phyloP scores from a whole-genome alignment of 2,329 filamentous ascomycete genomes.

The Zymoseptoria crescenta region DNA sequence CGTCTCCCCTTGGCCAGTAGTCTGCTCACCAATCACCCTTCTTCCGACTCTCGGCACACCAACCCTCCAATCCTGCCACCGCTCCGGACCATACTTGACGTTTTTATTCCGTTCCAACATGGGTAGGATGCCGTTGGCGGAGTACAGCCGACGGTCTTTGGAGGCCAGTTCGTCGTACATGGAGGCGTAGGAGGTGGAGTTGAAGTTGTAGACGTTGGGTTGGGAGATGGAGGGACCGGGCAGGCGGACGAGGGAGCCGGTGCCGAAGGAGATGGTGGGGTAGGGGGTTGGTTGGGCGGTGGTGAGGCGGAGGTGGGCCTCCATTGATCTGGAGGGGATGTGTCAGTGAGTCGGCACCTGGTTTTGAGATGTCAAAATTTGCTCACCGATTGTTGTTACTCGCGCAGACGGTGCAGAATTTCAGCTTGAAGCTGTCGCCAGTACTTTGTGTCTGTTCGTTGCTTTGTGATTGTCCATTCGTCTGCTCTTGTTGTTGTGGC shows the following conservation, averaged over 20 bases:
- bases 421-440: slow-evolving; percentile 68
- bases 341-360: slow-evolving; percentile 2
- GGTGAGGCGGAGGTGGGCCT: slow-evolving; percentile 90
- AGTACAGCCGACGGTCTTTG: slow-evolving; percentile 83
- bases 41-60: slow-evolving; percentile 76
- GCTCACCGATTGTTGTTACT: slow-evolving; percentile 90
- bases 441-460: slow-evolving; percentile 2
- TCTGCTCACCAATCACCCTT: slow-evolving; percentile 6
- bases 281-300: slow-evolving; percentile 51
- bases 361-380: slow-evolving; percentile 1
- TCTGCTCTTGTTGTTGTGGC: slow-evolving; percentile 19
- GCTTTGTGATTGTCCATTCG: slow-evolving; percentile 32
- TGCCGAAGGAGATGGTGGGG: slow-evolving; percentile 97
- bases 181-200: slow-evolving; percentile 86
- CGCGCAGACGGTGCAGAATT: slow-evolving; percentile 97
- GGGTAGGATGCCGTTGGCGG: slow-evolving; percentile 83
- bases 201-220: slow-evolving; percentile 97
- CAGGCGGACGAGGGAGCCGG: slow-evolving; percentile 85
- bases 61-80: slow-evolving; percentile 95
- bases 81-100: slow-evolving; percentile 91
- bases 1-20: slow-evolving; percentile 12
- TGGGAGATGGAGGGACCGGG: slow-evolving; percentile 86
- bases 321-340: slow-evolving; percentile 65
- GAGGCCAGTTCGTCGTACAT: slow-evolving; percentile 86
- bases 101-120: slow-evolving; percentile 90